These are phyloP conservation scores for Triticum timopheevii DNA, from an alignment of 176 grass and related monocot genomes.

Conservation along the genomic window DNA sequence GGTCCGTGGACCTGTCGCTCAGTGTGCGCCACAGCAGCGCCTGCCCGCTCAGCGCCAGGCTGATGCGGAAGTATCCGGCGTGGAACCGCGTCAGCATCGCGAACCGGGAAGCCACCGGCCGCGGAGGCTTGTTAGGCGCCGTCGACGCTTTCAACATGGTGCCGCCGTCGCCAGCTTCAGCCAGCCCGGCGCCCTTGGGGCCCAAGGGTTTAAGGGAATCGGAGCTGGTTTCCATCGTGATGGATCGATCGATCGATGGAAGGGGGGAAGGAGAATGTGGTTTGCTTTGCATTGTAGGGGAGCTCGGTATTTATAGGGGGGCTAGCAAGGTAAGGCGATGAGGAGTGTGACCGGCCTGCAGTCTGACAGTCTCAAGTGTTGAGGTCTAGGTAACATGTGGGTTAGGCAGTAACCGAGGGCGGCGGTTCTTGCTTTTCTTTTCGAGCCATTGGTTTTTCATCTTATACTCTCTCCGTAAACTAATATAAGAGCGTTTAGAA, in stretches of 20 bases:
- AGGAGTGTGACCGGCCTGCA: background rate
- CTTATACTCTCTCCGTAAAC: no score
- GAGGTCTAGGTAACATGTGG: conserved; percentile 16
- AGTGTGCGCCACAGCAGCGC: conserved; percentile 89
- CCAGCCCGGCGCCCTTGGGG: background rate
- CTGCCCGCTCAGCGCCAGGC: conserved; percentile 71
- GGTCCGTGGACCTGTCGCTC: conserved; percentile 39
- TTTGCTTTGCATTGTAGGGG: conserved; percentile 8
- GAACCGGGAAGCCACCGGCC: background rate
- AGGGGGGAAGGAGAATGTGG: conserved; percentile 18
- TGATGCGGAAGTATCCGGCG: conserved; percentile 94
- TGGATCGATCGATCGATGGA: background rate
- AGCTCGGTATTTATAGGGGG: conserved; percentile 42
- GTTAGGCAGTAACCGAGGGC: conserved; percentile 28
- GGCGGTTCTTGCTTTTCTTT: conserved; percentile 12
- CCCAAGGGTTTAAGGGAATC: conserved; percentile 14
- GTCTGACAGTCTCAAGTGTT: background rate
- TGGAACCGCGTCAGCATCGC: conserved; percentile 71
- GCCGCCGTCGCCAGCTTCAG: background rate
- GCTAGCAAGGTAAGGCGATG: background rate
- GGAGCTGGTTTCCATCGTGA: conserved; percentile 8
- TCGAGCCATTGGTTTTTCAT: background rate
- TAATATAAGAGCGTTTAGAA: no score
- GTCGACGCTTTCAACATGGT: background rate
- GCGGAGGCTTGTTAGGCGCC: background rate